Percentiles rank a stretch among this genome's conserved stretches.
Conservation (phyloP, 2,329 filamentous ascomycete genomes). For the Colletotrichum endophyticum region DNA sequence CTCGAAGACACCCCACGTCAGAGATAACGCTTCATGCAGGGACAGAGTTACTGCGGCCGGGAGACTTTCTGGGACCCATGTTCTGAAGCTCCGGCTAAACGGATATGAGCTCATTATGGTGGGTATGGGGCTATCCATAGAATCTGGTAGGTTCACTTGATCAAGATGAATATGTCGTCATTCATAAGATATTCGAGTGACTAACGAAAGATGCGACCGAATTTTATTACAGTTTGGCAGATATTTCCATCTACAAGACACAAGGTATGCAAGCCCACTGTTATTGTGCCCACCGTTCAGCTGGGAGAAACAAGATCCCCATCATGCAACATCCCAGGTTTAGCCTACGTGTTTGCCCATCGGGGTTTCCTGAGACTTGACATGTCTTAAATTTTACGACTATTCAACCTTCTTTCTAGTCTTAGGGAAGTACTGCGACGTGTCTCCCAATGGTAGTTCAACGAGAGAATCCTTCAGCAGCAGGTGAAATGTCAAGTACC, state of each 20-base stretch:
- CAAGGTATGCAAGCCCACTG: background rate
- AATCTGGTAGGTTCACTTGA: background rate
- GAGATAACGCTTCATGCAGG: background rate
- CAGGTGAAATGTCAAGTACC: slow-evolving; percentile 29
- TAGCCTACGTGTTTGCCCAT: background rate
- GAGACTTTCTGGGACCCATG: background rate
- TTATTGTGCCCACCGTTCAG: background rate
- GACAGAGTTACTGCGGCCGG: background rate
- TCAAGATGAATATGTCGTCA: background rate
- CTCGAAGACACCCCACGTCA: background rate
- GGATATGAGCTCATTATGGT: background rate
- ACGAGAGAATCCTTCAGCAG: slow-evolving; percentile 26
- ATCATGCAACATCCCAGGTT: background rate
- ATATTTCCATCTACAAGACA: background rate
- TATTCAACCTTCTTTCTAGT: slow-evolving; percentile 1
- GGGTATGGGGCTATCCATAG: background rate
- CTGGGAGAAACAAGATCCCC: background rate
- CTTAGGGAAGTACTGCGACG: slow-evolving; percentile 27
- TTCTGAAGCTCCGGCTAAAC: background rate
- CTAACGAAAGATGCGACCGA: background rate
- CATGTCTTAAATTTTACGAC: background rate
- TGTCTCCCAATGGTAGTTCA: slow-evolving; percentile 28
- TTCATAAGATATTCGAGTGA: background rate
- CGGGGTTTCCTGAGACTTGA: background rate
- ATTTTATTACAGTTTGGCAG: background rate